Evolutionary conservation across 768 basidiomycete species (phyloP).

Genomic region (Hygrocybe punicea): DNA sequence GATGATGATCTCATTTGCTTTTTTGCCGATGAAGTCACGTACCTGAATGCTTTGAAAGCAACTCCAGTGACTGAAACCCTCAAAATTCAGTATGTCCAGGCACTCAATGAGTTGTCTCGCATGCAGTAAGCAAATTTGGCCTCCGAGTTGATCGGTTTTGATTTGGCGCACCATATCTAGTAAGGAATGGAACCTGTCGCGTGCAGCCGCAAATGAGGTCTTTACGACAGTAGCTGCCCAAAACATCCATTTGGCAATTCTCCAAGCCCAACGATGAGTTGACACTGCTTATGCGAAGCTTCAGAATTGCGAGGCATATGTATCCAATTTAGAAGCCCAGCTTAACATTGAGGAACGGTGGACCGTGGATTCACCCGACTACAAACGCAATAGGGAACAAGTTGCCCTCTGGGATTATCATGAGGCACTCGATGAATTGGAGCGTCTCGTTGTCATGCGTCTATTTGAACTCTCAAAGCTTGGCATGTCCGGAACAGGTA

Average conservation of each 20-base stretch:
- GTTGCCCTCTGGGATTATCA: background rate
- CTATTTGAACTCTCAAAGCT: slow-evolving; percentile 1
- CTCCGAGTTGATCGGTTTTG: background rate
- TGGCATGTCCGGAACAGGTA: background rate
- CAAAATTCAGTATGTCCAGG: background rate
- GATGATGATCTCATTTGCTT: background rate
- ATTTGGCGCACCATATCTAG: background rate
- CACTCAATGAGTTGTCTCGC: background rate
- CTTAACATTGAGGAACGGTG: background rate
- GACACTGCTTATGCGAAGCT: background rate
- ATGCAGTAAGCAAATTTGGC: background rate
- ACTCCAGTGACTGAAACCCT: background rate
- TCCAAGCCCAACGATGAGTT: background rate
- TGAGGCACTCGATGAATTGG: background rate
- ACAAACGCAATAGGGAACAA: background rate
- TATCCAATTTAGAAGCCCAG: background rate
- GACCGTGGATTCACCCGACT: background rate
- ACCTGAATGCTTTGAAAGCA: background rate
- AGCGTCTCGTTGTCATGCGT: background rate
- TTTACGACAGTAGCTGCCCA: background rate
- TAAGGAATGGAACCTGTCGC: background rate
- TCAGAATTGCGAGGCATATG: background rate
- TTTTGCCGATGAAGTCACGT: background rate
- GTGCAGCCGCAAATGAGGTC: background rate
- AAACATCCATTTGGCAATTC: background rate